Conservation (phyloP, 345 rosid genomes). For the Rhodamnia rubescens region DNA sequence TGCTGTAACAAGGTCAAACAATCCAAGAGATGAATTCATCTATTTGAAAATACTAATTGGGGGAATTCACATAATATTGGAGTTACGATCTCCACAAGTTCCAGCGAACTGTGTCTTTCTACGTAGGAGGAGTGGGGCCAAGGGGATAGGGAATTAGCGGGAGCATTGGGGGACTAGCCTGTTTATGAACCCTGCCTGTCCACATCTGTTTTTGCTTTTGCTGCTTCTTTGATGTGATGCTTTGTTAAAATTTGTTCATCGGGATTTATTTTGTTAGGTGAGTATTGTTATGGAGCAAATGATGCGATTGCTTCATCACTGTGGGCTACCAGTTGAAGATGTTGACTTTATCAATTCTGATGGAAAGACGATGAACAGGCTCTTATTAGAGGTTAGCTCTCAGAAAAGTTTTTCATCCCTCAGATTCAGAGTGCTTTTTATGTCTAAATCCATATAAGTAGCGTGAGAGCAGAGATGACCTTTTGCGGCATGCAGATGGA, state of each 20-base stretch:
- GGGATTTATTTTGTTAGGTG: slow-evolving; percentile 33
- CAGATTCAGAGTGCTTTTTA: not conserved
- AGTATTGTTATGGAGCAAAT: slow-evolving; percentile 97
- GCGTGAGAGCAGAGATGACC: not conserved
- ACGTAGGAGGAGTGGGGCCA: not conserved
- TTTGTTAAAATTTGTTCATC: not conserved
- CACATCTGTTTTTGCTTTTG: not conserved
- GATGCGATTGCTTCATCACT: slow-evolving; percentile 77
- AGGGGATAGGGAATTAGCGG: not conserved
- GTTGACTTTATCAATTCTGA: slow-evolving; percentile 90
- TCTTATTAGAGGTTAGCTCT: slow-evolving; percentile 60
- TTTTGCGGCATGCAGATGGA: not conserved
- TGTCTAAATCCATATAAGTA: not conserved
- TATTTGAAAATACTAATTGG: not conserved
- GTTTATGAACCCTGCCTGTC: not conserved
- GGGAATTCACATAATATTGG: not conserved
- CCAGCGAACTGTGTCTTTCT: not conserved
- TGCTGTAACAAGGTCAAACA: not conserved
- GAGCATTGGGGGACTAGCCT: not conserved
- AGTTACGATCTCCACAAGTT: not conserved
- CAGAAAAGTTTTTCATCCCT: not conserved
- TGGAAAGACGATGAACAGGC: slow-evolving; percentile 89
- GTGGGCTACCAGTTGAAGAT: slow-evolving; percentile 92
- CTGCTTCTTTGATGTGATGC: not conserved
- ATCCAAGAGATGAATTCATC: not conserved